phyloP scores from a whole-genome alignment of 495 filamentous ascomycete species.

The Xylaria scruposa region DNA sequence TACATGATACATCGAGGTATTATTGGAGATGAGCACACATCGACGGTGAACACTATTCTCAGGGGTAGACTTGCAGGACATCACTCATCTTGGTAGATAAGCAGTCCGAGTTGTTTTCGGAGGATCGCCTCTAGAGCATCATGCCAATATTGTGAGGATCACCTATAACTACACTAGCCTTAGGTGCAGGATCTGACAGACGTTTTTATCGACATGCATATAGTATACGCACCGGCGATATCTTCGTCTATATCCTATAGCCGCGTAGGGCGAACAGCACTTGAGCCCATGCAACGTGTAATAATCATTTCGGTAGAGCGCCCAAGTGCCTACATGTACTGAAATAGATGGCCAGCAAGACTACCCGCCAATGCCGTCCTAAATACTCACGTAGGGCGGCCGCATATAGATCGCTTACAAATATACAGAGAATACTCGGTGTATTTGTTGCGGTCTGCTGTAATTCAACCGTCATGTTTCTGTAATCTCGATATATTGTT shows the following conservation, averaged over 20 bases:
- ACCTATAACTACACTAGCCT: not conserved
- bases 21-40: not conserved
- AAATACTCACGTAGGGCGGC: conserved; percentile 13
- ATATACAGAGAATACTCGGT: not conserved
- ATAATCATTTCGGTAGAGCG: not conserved
- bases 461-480: conserved; percentile 13
- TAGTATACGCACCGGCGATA: conserved; percentile 20
- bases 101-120: not conserved
- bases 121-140: not conserved
- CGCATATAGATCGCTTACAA: conserved; percentile 14
- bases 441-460: not conserved
- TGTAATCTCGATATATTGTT: not conserved
- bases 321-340: conserved; percentile 2
- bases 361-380: conserved; percentile 22
- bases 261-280: conserved; percentile 16
- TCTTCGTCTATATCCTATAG: conserved; percentile 4
- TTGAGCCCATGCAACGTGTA: conserved; percentile 13
- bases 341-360: not conserved
- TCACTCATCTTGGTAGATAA: not conserved
- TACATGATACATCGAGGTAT: not conserved
- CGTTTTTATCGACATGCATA: conserved; percentile 27
- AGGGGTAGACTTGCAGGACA: not conserved
- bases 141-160: not conserved
- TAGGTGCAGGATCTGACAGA: conserved; percentile 15
- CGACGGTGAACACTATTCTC: not conserved